phyloP scores from a whole-genome alignment of 1,139 yeast species.

The Yamadazyma friedrichii region DNA sequence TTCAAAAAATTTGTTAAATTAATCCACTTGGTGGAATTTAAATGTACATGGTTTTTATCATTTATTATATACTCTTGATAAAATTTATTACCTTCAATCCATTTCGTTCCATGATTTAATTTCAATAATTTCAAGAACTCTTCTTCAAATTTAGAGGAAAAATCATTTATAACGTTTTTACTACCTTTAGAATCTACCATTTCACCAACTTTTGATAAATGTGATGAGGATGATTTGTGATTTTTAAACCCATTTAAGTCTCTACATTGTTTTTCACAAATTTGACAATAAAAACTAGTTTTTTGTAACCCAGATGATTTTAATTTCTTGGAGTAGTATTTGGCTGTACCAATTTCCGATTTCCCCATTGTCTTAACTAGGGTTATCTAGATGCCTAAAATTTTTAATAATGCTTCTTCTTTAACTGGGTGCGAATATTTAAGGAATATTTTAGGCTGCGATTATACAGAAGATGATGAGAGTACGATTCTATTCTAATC shows the following conservation, averaged over 20 bases:
- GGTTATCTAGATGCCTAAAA: no score
- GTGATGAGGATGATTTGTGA: conserved; percentile 78
- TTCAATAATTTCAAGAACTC: conserved; percentile 67
- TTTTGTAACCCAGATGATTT: conserved; percentile 85
- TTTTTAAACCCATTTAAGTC: conserved; percentile 95
- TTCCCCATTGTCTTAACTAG: conserved; percentile 17
- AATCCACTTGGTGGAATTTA: conserved; percentile 85
- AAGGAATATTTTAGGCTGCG: conserved; percentile 4
- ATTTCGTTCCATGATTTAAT: conserved; percentile 77
- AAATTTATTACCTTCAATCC: conserved; percentile 76
- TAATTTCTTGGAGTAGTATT: conserved; percentile 71
- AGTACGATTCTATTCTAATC: conserved; percentile 13
- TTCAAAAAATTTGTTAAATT: conserved; percentile 71
- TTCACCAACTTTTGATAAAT: conserved; percentile 50
- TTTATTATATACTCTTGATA: conserved; percentile 82
- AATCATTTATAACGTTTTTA: conserved; percentile 53
- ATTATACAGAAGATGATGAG: neutral
- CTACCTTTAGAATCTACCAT: conserved; percentile 20
- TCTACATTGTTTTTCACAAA: conserved; percentile 89
- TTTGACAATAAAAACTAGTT: conserved; percentile 84
- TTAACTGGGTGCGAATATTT: no score
- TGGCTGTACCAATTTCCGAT: conserved; percentile 83
- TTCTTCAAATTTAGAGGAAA: conserved; percentile 55
- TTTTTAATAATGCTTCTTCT: no score
- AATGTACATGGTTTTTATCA: conserved; percentile 80